Conservation (phyloP, 768 basidiomycete species). For the Galerina marginata region DNA sequence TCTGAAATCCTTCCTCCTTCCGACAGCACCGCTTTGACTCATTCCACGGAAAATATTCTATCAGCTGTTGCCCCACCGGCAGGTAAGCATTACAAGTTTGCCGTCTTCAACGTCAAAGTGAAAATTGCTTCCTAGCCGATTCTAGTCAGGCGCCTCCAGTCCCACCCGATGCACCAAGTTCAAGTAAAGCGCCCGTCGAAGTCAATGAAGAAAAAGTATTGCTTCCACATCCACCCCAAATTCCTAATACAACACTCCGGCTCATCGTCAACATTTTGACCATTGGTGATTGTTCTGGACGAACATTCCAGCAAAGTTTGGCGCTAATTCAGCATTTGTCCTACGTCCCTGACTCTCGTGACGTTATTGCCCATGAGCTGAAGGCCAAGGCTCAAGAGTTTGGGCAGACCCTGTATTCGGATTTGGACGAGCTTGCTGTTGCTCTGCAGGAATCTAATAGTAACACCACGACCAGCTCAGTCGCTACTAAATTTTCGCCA, state of each 20-base stretch:
- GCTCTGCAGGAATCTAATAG: constrained; percentile 63
- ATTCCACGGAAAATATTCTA: not conserved
- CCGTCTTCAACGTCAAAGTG: not conserved
- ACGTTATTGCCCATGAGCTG: constrained; percentile 89
- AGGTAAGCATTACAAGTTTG: constrained; percentile 12
- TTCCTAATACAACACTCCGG: constrained; percentile 84
- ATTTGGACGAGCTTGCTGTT: constrained; percentile 76
- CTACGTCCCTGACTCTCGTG: constrained; percentile 84
- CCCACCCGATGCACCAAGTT: constrained; percentile 10
- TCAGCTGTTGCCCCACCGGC: not conserved
- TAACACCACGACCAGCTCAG: constrained; percentile 65
- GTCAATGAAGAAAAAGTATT: constrained; percentile 54
- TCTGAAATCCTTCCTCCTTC: not conserved
- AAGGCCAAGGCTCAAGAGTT: constrained; percentile 87
- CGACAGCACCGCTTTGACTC: not conserved
- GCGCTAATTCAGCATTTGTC: constrained; percentile 93
- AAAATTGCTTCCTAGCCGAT: not conserved
- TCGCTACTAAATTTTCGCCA: constrained; percentile 90
- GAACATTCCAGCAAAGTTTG: constrained; percentile 95
- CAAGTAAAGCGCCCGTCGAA: constrained; percentile 35
- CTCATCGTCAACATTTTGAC: constrained; percentile 97
- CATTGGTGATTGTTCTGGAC: constrained; percentile 94
- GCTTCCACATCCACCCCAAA: constrained; percentile 77
- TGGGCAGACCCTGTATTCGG: constrained; percentile 72
- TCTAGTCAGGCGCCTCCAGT: constrained; percentile 6